Percentiles rank a stretch among this genome's conserved stretches.
These are phyloP conservation scores for Casuarina glauca DNA, from an alignment of 306 rosid species.

Conservation along the genomic window DNA sequence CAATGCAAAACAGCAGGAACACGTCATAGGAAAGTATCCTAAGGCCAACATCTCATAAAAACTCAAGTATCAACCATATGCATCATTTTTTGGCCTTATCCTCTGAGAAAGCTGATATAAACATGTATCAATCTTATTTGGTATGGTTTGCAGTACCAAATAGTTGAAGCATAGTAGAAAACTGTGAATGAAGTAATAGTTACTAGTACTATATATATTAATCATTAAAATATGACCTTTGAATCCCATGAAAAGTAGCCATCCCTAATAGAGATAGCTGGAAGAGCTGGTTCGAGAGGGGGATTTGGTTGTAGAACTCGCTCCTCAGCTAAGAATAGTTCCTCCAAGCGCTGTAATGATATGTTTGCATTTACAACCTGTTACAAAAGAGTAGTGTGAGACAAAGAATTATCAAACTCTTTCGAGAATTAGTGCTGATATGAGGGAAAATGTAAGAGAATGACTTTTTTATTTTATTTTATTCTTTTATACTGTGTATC, in stretches of 20 bases:
- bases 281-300: slow-evolving; percentile 62
- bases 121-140: too few relatives aligned
- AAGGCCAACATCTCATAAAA: too few relatives aligned
- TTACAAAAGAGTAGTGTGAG: slow-evolving; percentile 25
- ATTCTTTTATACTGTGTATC: background rate
- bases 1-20: too few relatives aligned
- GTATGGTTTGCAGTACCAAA: too few relatives aligned
- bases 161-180: too few relatives aligned
- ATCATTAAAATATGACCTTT: slow-evolving; percentile 45
- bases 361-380: slow-evolving; percentile 85
- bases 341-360: slow-evolving; percentile 83
- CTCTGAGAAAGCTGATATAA: too few relatives aligned
- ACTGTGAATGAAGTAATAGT: background rate
- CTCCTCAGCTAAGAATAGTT: slow-evolving; percentile 67
- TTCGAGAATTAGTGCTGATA: background rate
- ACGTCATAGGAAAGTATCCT: too few relatives aligned
- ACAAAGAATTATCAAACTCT: background rate
- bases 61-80: too few relatives aligned
- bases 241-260: slow-evolving; percentile 87
- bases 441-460: background rate
- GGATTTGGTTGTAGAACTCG: slow-evolving; percentile 59
- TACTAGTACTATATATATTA: background rate
- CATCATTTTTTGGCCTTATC: too few relatives aligned
- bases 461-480: background rate
- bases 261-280: slow-evolving; percentile 70